Base-by-base conservation (phyloP, 73 alveolate genomes). In the Paramecium octaurelia region DNA sequence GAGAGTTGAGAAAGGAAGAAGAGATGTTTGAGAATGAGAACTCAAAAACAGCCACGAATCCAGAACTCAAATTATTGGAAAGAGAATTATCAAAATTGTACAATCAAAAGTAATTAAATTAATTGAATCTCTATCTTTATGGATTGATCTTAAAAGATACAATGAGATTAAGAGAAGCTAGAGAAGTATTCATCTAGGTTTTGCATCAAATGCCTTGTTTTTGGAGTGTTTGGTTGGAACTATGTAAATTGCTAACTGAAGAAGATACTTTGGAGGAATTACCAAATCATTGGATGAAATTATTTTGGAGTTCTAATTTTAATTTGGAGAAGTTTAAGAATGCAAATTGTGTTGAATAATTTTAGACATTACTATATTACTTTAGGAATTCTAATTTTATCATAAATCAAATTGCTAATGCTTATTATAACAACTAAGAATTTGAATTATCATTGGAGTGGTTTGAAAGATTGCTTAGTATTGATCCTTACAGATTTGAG, bases 171-270 rank as follows among this genome's bases (percentile, higher is more conserved):
- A 95, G 96, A 24, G 98, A 96, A 93, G 98, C 99, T 21, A 97
- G 96, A 92, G 92, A 80, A 27, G 97, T 96, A 58, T 93, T 98
- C 83, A 92, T 97, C 11, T 93, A 97, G 90, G 97, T 98, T 68
- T 93, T 98, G 27, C 94, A 97, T 88, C 94, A 95, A 69, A 93
- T 93, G 50, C 99, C 99, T n/a, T 92, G 97, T 86, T 96, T 97
- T 38, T 98, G 99, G 99, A 93, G 99, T 35, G 98, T 99, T 16
- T 98, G 99, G 99, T 94, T 96, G 0, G 99, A 98, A 64, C 95
- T 98, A 46, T 95, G 96, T 83, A 92, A 92, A 50, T 92, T 98
- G 60, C 84, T 96, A 38, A 85, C 93, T 36, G 88, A 69, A 42
- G 94, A 93, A 69, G 98, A 94, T 92, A 86, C 93, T 91, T 94